Conservation (phyloP, 176 grass and related monocot genomes). For the Phyllostachys edulis region DNA sequence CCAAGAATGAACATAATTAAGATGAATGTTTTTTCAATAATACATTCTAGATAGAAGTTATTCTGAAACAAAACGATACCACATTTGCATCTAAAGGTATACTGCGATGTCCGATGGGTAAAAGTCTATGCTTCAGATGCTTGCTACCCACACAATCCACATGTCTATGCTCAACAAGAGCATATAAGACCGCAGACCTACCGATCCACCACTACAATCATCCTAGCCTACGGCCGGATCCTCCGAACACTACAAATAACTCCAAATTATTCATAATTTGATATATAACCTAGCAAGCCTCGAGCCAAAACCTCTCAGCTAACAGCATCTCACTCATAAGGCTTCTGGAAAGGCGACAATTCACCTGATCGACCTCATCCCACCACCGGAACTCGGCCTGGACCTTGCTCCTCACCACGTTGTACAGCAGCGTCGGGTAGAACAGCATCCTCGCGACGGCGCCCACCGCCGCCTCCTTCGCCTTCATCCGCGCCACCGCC, state of each 20-base stretch:
- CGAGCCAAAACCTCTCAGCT: background rate
- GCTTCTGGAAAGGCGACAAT: background rate
- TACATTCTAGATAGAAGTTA: background rate
- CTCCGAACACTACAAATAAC: background rate
- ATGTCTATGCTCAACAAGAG: background rate
- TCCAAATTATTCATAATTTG: background rate
- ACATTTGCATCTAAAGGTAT: background rate
- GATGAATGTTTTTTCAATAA: background rate
- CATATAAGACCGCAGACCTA: background rate
- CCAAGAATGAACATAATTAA: no score
- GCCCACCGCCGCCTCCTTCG: conserved; percentile 63
- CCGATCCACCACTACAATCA: background rate
- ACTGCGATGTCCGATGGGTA: no score
- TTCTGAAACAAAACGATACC: background rate
- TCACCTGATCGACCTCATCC: conserved; percentile 85
- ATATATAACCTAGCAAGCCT: background rate
- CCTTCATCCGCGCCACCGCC: conserved; percentile 39
- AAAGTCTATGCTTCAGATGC: background rate
- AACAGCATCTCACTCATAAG: background rate
- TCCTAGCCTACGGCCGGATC: background rate
- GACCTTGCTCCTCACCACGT: conserved; percentile 78
- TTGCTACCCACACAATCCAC: background rate
- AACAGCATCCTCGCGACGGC: conserved; percentile 74
- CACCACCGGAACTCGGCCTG: conserved; percentile 94
- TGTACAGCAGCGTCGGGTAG: conserved; percentile 87